phyloP scores from a whole-genome alignment of 805 yeast genomes.

The Candida qinlingensis region DNA sequence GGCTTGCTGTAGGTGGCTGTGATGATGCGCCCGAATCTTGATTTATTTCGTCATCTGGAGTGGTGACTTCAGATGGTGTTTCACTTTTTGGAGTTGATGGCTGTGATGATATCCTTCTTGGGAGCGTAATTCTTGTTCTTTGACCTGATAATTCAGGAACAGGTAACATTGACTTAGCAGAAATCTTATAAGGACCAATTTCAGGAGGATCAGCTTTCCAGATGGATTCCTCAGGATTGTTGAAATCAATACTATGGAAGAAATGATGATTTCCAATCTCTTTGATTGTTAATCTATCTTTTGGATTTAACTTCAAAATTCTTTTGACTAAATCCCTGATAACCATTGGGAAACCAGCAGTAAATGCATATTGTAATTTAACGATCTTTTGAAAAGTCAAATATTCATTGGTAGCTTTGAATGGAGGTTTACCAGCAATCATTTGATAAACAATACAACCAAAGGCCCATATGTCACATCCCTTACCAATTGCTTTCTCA shows the following conservation, averaged over 20 bases:
- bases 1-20: constrained; percentile 22
- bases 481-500: constrained; percentile 76
- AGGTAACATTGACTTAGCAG: constrained; percentile 75
- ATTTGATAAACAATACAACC: constrained; percentile 94
- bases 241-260: constrained; percentile 51
- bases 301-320: constrained; percentile 59
- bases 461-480: constrained; percentile 98
- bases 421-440: constrained; percentile 90
- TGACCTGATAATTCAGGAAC: constrained; percentile 45
- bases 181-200: constrained; percentile 64
- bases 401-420: constrained; percentile 78
- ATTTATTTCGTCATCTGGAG: constrained; percentile 3
- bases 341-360: constrained; percentile 77
- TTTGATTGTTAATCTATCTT: constrained; percentile 51
- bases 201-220: constrained; percentile 63
- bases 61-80: background rate
- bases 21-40: constrained; percentile 16
- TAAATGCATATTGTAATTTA: constrained; percentile 74
- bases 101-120: constrained; percentile 19
- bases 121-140: constrained; percentile 20
- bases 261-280: constrained; percentile 61
- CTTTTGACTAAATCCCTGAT: constrained; percentile 69
- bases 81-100: constrained; percentile 21
- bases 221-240: constrained; percentile 39
- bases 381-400: constrained; percentile 77